A percentile compares a stretch with the other conserved stretches of the same genome.
phyloP scores from a whole-genome alignment of 2,329 filamentous ascomycete genomes.

The Colletotrichum sp. region DNA sequence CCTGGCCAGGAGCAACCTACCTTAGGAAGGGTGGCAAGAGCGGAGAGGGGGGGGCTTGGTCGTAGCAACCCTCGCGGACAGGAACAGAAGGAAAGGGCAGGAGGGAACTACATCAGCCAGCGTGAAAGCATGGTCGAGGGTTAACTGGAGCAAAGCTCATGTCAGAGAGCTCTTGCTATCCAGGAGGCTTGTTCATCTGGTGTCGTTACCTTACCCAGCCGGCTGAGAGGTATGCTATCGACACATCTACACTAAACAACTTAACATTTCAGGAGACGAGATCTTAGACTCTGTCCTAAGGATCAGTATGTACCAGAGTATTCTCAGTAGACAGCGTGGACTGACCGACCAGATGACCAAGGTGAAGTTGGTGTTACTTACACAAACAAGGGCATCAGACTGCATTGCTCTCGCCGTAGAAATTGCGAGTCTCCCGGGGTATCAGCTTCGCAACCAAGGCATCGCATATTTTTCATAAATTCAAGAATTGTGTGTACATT shows the following conservation, averaged over 20 bases:
- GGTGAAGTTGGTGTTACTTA: too few relatives aligned
- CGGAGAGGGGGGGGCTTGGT: neutral
- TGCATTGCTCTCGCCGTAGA: neutral
- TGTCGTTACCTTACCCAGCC: neutral
- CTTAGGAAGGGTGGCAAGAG: neutral
- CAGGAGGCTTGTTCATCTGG: neutral
- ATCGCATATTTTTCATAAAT: neutral
- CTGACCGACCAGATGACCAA: too few relatives aligned
- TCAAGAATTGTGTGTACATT: conserved; percentile 19
- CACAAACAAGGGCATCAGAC: neutral
- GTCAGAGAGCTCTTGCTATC: neutral
- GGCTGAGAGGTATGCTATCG: neutral
- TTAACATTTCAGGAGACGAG: too few relatives aligned
- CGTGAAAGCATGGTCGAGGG: neutral
- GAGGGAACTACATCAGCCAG: neutral
- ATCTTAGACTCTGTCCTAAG: too few relatives aligned
- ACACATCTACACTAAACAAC: too few relatives aligned
- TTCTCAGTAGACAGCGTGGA: too few relatives aligned
- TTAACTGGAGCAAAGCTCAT: neutral
- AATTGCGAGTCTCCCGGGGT: too few relatives aligned
- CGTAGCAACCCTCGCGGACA: neutral
- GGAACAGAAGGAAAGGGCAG: neutral
- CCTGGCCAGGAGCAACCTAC: neutral
- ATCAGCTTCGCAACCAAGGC: neutral
- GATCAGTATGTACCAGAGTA: too few relatives aligned